Percentiles rank a stretch among this genome's conserved stretches.
Evolutionary conservation across 352 stramenopile genomes (phyloP).

Genomic region (Phytophthora cactorum): DNA sequence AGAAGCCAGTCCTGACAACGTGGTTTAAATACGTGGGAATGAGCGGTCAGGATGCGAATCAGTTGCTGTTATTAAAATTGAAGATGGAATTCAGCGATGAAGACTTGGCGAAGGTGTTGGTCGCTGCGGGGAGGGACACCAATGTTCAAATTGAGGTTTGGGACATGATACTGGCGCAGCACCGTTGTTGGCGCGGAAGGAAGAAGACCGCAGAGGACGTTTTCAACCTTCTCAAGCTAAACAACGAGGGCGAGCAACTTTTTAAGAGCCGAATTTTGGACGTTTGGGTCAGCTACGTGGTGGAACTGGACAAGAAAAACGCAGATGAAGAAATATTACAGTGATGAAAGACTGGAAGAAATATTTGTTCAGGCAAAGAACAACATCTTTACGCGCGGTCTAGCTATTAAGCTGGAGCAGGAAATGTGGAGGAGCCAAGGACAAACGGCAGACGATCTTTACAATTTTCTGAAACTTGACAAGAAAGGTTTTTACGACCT

Average conservation of each 20-base stretch:
- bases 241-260: neutral
- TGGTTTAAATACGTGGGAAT: neutral
- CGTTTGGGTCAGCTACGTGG: neutral
- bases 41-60: neutral
- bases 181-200: neutral
- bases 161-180: neutral
- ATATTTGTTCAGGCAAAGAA: neutral
- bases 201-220: neutral
- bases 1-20: neutral
- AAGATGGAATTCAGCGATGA: neutral
- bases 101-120: neutral
- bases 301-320: neutral
- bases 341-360: neutral
- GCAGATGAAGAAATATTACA: neutral
- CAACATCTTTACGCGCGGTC: neutral
- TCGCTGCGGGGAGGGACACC: neutral
- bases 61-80: neutral
- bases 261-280: neutral
- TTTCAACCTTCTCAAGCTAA: neutral
- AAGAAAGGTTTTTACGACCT: neutral
- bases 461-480: neutral
- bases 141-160: too few species aligned
- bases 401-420: neutral
- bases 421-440: neutral
- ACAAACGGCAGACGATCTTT: constrained; percentile 2